These are phyloP conservation scores for Pseudovirgaria hyperparasitica DNA, from an alignment of 2,329 filamentous ascomycete species.

Conservation along the genomic window DNA sequence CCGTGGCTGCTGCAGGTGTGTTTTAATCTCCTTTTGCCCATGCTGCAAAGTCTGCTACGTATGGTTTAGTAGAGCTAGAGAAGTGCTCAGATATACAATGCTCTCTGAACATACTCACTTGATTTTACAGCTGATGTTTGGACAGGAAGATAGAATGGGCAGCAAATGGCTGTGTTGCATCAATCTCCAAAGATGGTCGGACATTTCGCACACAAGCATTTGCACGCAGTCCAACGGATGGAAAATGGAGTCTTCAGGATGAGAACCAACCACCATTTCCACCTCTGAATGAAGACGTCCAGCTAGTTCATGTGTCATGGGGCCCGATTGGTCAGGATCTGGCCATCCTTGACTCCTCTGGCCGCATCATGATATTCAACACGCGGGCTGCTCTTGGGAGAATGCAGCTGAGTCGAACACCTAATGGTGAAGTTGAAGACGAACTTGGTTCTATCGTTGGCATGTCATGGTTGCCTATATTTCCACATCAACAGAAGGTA, in stretches of 20 bases:
- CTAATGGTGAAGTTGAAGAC: constrained; percentile 55
- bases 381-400: constrained; percentile 63
- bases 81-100: not conserved
- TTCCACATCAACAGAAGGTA: constrained; percentile 28
- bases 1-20: constrained; percentile 72
- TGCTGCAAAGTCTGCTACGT: not conserved
- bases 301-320: constrained; percentile 73
- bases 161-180: constrained; percentile 71
- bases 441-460: constrained; percentile 71
- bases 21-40: constrained; percentile 11
- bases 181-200: constrained; percentile 59
- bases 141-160: constrained; percentile 75
- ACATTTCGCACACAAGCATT: constrained; percentile 62
- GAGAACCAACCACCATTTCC: constrained; percentile 54
- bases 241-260: constrained; percentile 63
- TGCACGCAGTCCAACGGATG: constrained; percentile 53
- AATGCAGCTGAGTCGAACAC: constrained; percentile 48
- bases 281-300: constrained; percentile 48
- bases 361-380: constrained; percentile 62
- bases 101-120: not conserved
- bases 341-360: constrained; percentile 68
- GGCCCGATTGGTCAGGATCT: constrained; percentile 66
- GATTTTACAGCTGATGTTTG: too few species aligned
- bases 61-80: not conserved
- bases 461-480: constrained; percentile 61